Base-by-base conservation (phyloP, 1,139 yeast species). In the Saccharomyces pastorianus region DNA sequence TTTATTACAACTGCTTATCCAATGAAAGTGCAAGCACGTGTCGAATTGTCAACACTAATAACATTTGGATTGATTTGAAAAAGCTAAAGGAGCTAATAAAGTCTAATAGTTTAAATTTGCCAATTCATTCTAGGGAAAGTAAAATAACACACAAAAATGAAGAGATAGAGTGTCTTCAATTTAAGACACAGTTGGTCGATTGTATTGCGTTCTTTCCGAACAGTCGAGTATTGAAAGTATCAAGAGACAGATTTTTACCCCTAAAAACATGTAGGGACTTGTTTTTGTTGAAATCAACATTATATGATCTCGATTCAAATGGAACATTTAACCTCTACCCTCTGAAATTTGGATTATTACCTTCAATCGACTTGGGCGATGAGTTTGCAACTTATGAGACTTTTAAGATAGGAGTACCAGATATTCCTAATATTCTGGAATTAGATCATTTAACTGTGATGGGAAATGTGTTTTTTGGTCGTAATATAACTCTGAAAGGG, bases 181-280 rank as follows among this genome's bases (percentile, higher is more conserved):
- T 93, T 69, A 99, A 95, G 77, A 93, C 99, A 51, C 99, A 99
- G 28, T 96, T 90, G 62, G 99, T 99, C 77, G 99, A 99, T 47
- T 97, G 98, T 54, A 93, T 93, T 71, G 88, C 96, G 74, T 95
- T 91, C 74, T 95, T 95, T 74, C 79, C 85, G 64, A 88, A 88
- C 65, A 97, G 97, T 32, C 97, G 90, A 68, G 99, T 99, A 74
- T 95, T 93, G 65, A 96, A 90, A 66, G 99, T 93, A 34, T 98
- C 99, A 73, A 88, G 99, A 76, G 81, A 96, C 48, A 85, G 99
- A 71, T 93, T 95, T 80, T 81, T 95, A 76, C 99, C 99, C 23
- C 99, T 95, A 65, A 95, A 93, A 78, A 95, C 99, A 27, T 89
- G 95, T 72, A 89, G 97, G 7, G 99, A 93, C 73, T 77, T 93